Conservation (phyloP, 257 asterid genomes). For the Mitragyna speciosa region DNA sequence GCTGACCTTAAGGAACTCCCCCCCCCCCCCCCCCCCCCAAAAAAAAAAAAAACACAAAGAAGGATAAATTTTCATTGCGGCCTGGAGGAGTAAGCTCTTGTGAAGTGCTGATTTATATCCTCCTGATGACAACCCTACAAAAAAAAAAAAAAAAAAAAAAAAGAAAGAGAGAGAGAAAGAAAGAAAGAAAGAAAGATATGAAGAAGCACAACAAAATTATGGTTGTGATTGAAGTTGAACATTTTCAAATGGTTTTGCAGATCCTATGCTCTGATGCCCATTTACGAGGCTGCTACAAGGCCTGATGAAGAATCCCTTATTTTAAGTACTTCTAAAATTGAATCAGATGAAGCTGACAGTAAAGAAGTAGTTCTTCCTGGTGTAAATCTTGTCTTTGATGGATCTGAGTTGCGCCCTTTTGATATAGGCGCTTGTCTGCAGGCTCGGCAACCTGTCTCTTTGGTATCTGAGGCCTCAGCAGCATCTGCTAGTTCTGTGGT, state of each 20-base stretch:
- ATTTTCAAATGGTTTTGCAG: conserved; percentile 47
- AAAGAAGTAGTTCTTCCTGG: conserved; percentile 91
- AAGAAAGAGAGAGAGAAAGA: too few species aligned
- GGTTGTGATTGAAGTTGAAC: background rate
- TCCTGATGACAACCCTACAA: background rate
- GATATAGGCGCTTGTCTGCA: conserved; percentile 97
- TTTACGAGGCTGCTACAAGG: conserved; percentile 67
- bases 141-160: background rate
- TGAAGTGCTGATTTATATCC: background rate
- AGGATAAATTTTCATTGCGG: background rate
- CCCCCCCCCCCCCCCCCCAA: too few species aligned
- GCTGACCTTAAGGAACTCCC: background rate
- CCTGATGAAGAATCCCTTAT: conserved; percentile 61
- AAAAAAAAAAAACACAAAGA: background rate
- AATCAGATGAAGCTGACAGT: conserved; percentile 75
- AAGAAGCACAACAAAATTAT: background rate
- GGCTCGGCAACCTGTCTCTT: conserved; percentile 92
- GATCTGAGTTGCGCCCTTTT: conserved; percentile 81
- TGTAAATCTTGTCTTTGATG: conserved; percentile 91
- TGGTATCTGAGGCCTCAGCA: conserved; percentile 88
- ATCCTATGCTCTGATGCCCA: conserved; percentile 75
- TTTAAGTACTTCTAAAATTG: conserved; percentile 51
- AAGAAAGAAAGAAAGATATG: too few species aligned
- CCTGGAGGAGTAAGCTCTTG: background rate
- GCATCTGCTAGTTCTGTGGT: conserved; percentile 64